These are phyloP conservation scores for Penicillium sp. DNA, from an alignment of 2,329 filamentous ascomycete species.

Conservation along the genomic window DNA sequence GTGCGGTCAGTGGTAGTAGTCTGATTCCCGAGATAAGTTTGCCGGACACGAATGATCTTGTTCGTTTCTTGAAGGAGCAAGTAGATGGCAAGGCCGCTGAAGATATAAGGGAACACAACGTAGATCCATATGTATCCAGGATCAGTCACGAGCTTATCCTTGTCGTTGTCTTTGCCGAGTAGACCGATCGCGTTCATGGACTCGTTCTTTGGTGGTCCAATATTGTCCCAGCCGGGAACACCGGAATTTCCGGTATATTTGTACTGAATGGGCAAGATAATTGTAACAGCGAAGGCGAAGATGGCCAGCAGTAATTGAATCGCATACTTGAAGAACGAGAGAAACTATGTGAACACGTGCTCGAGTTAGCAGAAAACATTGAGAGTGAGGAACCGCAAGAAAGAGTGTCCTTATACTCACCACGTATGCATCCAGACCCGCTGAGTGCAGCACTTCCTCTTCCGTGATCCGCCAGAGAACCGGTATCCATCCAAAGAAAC, in stretches of 20 bases:
- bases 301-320: conserved; percentile 79
- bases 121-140: conserved; percentile 83
- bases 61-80: conserved; percentile 81
- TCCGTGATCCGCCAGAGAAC: conserved; percentile 82
- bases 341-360: conserved; percentile 59
- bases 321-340: conserved; percentile 95
- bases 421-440: conserved; percentile 92
- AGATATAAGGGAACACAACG: conserved; percentile 91
- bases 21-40: conserved; percentile 89
- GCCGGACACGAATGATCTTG: conserved; percentile 79
- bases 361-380: background rate
- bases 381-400: too few relatives aligned
- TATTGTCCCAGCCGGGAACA: conserved; percentile 40
- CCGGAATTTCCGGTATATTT: conserved; percentile 57
- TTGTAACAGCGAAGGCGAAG: conserved; percentile 75
- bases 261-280: conserved; percentile 85
- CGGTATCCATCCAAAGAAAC: conserved; percentile 91
- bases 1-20: conserved; percentile 96
- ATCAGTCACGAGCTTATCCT: conserved; percentile 38
- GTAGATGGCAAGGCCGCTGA: conserved; percentile 78
- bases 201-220: conserved; percentile 28
- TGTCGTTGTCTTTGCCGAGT: conserved; percentile 33
- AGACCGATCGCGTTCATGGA: conserved; percentile 29
- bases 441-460: conserved; percentile 83
- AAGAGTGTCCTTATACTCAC: conserved; percentile 49